Conservation (phyloP, 2,329 filamentous ascomycete genomes). For the Ceratocystis huliohia region DNA sequence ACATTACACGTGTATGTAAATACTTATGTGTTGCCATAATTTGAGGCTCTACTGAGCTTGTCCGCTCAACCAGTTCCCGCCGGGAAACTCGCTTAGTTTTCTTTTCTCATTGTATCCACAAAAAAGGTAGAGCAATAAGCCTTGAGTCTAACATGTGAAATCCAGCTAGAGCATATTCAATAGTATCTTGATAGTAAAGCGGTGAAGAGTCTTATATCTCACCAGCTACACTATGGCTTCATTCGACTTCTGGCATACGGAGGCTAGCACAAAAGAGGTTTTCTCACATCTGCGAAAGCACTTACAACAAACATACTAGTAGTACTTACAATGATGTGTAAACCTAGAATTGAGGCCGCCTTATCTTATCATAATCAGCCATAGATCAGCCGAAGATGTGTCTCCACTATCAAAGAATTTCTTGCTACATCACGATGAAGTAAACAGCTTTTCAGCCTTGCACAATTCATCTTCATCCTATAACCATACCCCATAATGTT, state of each 20-base stretch:
- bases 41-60: neutral
- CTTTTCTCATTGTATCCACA: neutral
- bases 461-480: neutral
- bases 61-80: neutral
- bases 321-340: too few relatives aligned
- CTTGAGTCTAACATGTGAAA: neutral
- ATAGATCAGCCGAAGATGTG: neutral
- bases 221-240: too few relatives aligned
- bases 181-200: too few relatives aligned
- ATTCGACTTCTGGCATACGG: too few relatives aligned
- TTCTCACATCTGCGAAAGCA: neutral
- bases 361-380: slow-evolving; percentile 8
- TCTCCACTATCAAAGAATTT: slow-evolving; percentile 8
- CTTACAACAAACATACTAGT: neutral
- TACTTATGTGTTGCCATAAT: neutral
- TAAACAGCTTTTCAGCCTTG: neutral
- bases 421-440: neutral
- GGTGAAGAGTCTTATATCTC: too few relatives aligned
- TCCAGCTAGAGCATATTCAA: neutral
- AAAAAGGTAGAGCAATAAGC: neutral
- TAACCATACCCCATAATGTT: slow-evolving; percentile 14
- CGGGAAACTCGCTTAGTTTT: neutral
- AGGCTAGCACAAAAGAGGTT: too few relatives aligned
- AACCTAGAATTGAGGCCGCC: too few relatives aligned
- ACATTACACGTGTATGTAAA: neutral